Base-by-base conservation (phyloP, 1,284 basidiomycete species). In the Tremellales sp. region DNA sequence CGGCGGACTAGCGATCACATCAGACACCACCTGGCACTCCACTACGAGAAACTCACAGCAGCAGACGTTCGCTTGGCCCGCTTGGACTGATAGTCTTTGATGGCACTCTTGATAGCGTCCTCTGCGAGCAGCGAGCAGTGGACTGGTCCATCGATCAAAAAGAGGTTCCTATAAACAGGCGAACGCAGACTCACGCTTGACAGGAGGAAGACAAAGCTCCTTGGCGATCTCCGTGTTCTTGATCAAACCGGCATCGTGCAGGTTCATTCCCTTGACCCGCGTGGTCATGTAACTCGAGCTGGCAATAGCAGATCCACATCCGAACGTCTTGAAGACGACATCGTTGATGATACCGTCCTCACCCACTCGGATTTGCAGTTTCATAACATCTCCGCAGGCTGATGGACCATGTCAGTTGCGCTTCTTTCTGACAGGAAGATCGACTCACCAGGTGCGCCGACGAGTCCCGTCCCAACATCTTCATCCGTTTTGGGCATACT, bases 191-290 rank as follows among this genome's bases (percentile, higher is more conserved):
- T 89, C 86, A 40, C 93, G 80, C 74, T 99, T 99, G 67, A 99
- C 95, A 35, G 95, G 95, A 8, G 95, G 95, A 43, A 99, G 76
- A 63, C 85, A 87, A 14, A 97, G 74, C 73, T 97, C 93, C 76
- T 97, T 93, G 8, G 95, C 95, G 67, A 98, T 98, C 73, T 98
- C 95, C 7, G 94, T 98, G 78, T 99, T 99, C 76, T 93, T 95
- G 66, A 99, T 97, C 67, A 86, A 84, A 48, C 88, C 89, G 12
- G 95, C 95, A 57, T 94, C 87, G 48, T 97, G 93, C 47, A 99
- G 76, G 14, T 85, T 85, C 60, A 98, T 79, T 21, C 95, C 95
- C 77, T 87, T 95, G 58, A 99, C 93, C 43, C 92, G 86, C 76
- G 98, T 94, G 16, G 94, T 99, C 86, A 95, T 91, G 73, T 92